A percentile compares a stretch with the other conserved stretches of the same genome.
Evolutionary conservation across 2,329 filamentous ascomycete species (phyloP).

Genomic region (Neofusicoccum laricinum): DNA sequence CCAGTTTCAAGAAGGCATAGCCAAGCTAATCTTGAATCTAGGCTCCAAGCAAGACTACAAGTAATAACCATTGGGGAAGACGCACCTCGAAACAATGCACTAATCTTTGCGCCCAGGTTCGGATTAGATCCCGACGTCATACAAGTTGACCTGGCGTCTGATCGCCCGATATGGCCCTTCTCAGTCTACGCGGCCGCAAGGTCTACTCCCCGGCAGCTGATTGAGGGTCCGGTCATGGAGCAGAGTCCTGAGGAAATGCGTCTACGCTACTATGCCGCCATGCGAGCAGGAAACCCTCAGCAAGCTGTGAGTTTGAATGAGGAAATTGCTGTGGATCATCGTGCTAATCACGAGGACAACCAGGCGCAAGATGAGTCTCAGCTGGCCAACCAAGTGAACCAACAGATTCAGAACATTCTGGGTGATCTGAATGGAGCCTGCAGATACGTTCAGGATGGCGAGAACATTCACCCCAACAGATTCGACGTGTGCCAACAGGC

Average conservation of each 20-base stretch:
- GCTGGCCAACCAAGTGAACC: conserved; percentile 20
- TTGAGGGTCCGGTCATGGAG: conserved; percentile 75
- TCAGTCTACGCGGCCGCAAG: conserved; percentile 79
- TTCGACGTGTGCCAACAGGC: conserved; percentile 19
- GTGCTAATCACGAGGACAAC: background rate
- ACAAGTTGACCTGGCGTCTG: conserved; percentile 60
- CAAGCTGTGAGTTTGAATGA: conserved; percentile 44
- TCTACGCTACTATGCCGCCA: conserved; percentile 65
- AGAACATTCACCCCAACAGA: conserved; percentile 32
- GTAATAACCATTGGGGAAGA: background rate
- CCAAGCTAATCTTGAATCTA: background rate
- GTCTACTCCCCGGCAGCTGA: conserved; percentile 76
- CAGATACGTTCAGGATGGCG: conserved; percentile 35
- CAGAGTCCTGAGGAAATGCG: conserved; percentile 87
- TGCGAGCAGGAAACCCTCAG: conserved; percentile 58
- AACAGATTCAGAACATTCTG: conserved; percentile 70
- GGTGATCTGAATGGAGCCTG: conserved; percentile 67
- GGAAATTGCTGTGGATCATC: too few relatives aligned
- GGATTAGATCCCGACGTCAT: conserved; percentile 27
- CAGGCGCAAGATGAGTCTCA: conserved; percentile 17
- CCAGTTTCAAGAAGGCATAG: background rate
- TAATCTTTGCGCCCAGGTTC: background rate
- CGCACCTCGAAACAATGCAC: too few relatives aligned
- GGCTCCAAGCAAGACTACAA: conserved; percentile 15
- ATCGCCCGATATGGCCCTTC: conserved; percentile 79